phyloP scores from a whole-genome alignment of 306 rosid species.

The Fragaria nilgerrensis region DNA sequence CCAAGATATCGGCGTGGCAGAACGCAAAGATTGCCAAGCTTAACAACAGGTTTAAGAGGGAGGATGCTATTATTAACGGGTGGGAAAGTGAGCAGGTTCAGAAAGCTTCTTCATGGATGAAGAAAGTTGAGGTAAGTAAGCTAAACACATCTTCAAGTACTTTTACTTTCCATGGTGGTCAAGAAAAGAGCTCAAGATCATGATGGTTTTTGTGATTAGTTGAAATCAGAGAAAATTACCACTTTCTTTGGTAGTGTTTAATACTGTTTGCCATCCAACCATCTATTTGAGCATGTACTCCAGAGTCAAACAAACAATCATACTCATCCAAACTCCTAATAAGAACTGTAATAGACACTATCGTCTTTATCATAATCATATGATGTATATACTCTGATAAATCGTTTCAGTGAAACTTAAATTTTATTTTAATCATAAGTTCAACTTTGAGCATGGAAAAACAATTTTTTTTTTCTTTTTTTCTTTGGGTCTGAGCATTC shows the following conservation, averaged over 20 bases:
- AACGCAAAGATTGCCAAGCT: slow-evolving; percentile 81
- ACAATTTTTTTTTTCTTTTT: background rate
- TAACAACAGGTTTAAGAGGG: slow-evolving; percentile 88
- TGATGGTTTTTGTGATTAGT: slow-evolving; percentile 7
- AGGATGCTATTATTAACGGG: slow-evolving; percentile 76
- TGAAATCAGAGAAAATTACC: background rate
- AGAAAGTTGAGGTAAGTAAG: slow-evolving; percentile 72
- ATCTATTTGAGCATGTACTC: background rate
- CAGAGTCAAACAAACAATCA: background rate
- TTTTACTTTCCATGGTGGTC: background rate
- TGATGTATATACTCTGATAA: background rate
- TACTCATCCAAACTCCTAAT: background rate
- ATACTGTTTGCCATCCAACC: background rate
- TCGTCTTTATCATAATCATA: background rate
- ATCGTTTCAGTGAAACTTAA: background rate
- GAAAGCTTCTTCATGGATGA: slow-evolving; percentile 83
- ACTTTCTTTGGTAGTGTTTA: slow-evolving; percentile 1
- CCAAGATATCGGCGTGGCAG: slow-evolving; percentile 95
- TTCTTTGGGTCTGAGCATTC: background rate
- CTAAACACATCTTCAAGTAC: background rate
- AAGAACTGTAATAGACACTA: background rate
- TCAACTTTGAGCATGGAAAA: background rate
- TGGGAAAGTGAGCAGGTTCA: slow-evolving; percentile 86
- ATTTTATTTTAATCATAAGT: background rate
- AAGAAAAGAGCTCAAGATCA: background rate